phyloP scores from a whole-genome alignment of 768 basidiomycete genomes.

The Leccinum rimulosum region DNA sequence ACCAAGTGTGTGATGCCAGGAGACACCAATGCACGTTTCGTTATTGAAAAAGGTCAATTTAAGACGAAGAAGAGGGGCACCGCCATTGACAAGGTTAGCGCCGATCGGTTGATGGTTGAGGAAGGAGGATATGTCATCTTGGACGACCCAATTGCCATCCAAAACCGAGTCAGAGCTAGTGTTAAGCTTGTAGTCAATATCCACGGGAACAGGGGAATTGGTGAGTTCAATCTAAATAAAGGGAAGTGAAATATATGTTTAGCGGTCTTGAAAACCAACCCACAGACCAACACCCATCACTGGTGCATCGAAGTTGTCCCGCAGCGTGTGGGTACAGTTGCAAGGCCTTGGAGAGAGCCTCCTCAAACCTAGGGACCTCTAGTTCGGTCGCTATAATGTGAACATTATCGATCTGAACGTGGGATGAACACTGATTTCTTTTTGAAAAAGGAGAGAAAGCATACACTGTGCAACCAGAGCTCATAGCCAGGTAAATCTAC shows the following conservation, averaged over 20 bases:
- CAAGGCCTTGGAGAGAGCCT: conserved; percentile 20
- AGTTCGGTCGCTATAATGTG: conserved; percentile 18
- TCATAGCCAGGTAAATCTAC: conserved; percentile 26
- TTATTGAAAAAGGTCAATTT: conserved; percentile 25
- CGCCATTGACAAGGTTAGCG: conserved; percentile 17
- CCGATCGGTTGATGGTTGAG: conserved; percentile 15
- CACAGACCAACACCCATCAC: conserved; percentile 18
- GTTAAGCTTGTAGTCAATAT: conserved; percentile 5
- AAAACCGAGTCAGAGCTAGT: conserved; percentile 11
- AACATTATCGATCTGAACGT: conserved; percentile 15
- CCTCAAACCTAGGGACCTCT: conserved; percentile 18
- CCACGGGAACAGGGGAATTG: conserved; percentile 8
- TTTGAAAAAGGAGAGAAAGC: neutral
- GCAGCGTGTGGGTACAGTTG: conserved; percentile 29
- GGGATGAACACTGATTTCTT: neutral
- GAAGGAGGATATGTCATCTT: conserved; percentile 20
- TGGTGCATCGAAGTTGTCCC: conserved; percentile 16
- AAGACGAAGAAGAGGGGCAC: conserved; percentile 23
- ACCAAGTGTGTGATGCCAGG: conserved; percentile 37
- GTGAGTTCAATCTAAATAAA: conserved; percentile 24
- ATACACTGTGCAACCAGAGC: conserved; percentile 19
- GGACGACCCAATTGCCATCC: conserved; percentile 27
- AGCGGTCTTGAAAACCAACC: neutral
- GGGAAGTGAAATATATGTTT: conserved; percentile 2
- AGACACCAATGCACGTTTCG: conserved; percentile 32